Evolutionary conservation across 164 flowering plant genomes (phyloP).

Genomic region (Stephania japonica): DNA sequence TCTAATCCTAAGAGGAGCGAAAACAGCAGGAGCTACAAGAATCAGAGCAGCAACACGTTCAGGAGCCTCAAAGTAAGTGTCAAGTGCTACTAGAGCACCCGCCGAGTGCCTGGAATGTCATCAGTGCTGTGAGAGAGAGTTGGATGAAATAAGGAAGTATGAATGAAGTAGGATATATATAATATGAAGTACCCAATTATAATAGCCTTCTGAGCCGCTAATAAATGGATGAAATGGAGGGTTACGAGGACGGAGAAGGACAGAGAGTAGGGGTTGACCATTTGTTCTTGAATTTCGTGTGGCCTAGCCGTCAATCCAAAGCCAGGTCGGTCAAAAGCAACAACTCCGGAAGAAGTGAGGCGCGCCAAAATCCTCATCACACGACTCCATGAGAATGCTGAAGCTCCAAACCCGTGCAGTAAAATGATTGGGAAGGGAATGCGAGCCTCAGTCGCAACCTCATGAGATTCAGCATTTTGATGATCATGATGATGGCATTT

Average conservation of each 20-base stretch:
- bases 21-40: conserved; percentile 91
- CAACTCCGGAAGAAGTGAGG: conserved; percentile 53
- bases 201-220: conserved; percentile 65
- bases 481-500: conserved; percentile 30
- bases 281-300: conserved; percentile 15
- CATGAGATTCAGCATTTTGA: conserved; percentile 2
- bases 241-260: conserved; percentile 78
- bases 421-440: conserved; percentile 45
- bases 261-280: conserved; percentile 75
- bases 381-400: conserved; percentile 77
- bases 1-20: conserved; percentile 13
- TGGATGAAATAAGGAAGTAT: conserved; percentile 9
- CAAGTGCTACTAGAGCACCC: conserved; percentile 76
- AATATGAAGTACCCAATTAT: conserved; percentile 51
- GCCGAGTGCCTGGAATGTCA: conserved; percentile 80
- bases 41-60: conserved; percentile 86
- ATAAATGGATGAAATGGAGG: conserved; percentile 55
- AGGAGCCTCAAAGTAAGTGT: conserved; percentile 86
- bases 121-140: conserved; percentile 16
- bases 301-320: conserved; percentile 88
- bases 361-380: conserved; percentile 72
- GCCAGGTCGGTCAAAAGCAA: conserved; percentile 97
- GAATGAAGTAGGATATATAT: neutral
- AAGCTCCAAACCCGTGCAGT: conserved; percentile 94
- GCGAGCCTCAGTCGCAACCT: neutral